phyloP scores from a whole-genome alignment of 495 filamentous ascomycete genomes.

The Oidiodendron maius region DNA sequence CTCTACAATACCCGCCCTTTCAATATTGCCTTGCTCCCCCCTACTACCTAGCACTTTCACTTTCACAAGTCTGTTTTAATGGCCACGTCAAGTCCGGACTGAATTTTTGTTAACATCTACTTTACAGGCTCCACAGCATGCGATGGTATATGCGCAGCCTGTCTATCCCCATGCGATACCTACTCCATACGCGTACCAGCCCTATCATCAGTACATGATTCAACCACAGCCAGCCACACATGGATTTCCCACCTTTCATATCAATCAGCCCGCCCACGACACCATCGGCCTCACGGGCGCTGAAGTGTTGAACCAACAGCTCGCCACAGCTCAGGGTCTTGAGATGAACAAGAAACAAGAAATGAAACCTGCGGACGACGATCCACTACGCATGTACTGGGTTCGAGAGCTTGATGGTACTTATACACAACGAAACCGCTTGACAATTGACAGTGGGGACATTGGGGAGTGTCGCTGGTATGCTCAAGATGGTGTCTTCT shows the following conservation, averaged over 20 bases:
- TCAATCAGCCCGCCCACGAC: slow-evolving; percentile 12
- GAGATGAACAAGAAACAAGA: slow-evolving; percentile 40
- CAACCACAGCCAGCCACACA: neutral
- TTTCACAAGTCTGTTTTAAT: neutral
- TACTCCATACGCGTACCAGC: neutral
- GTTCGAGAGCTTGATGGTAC: slow-evolving; percentile 40
- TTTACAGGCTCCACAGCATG: neutral
- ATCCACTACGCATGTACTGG: slow-evolving; percentile 45
- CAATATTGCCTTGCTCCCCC: neutral
- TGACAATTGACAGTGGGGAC: slow-evolving; percentile 38
- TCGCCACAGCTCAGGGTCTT: slow-evolving; percentile 29
- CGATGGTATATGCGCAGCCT: slow-evolving; percentile 5
- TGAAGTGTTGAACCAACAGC: slow-evolving; percentile 13
- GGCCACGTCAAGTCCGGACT: neutral
- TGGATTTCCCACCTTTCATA: slow-evolving; percentile 9
- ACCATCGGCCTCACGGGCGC: slow-evolving; percentile 11
- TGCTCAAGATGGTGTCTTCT: slow-evolving; percentile 39
- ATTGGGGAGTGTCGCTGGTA: slow-evolving; percentile 44
- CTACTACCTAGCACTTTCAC: slow-evolving; percentile 3
- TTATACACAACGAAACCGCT: slow-evolving; percentile 40
- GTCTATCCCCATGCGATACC: neutral
- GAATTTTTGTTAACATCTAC: neutral
- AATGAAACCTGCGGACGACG: slow-evolving; percentile 44
- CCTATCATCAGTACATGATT: slow-evolving; percentile 1
- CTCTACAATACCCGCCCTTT: slow-evolving; percentile 2